A percentile compares a stretch with the other conserved stretches of the same genome.
phyloP scores from a whole-genome alignment of 371 early-diverging fungal species.

The Blakeslea trispora region DNA sequence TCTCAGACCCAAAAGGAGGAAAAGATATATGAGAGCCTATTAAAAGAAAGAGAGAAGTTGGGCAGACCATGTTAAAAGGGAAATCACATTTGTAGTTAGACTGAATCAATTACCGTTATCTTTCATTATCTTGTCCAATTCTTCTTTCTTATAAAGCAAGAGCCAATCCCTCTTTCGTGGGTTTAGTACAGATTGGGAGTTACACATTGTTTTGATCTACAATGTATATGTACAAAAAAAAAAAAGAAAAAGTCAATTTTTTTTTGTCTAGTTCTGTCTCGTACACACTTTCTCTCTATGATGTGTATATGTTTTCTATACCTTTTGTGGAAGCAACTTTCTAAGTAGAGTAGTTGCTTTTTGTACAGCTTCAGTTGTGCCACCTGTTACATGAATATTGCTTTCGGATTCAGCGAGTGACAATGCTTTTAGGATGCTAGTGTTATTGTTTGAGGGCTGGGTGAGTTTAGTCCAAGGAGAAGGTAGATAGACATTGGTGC shows the following conservation, averaged over 20 bases:
- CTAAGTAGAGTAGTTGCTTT: slow-evolving; percentile 17
- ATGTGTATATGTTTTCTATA: slow-evolving; percentile 8
- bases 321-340: slow-evolving; percentile 24
- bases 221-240: background rate
- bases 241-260: too few relatives aligned
- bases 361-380: slow-evolving; percentile 20
- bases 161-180: slow-evolving; percentile 30
- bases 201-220: slow-evolving; percentile 31
- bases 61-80: too few relatives aligned
- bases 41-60: background rate
- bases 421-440: background rate
- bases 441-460: slow-evolving; percentile 1
- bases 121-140: slow-evolving; percentile 25
- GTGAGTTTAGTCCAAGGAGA: slow-evolving; percentile 27
- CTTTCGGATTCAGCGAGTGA: slow-evolving; percentile 15
- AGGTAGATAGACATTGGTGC: slow-evolving; percentile 68
- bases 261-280: background rate
- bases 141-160: slow-evolving; percentile 25
- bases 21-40: slow-evolving; percentile 20
- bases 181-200: slow-evolving; percentile 26
- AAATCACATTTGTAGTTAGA: too few relatives aligned
- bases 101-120: slow-evolving; percentile 21
- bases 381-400: slow-evolving; percentile 19
- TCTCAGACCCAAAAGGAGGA: slow-evolving; percentile 31
- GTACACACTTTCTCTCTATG: too few relatives aligned